Percentiles rank a stretch among this genome's conserved stretches.
Evolutionary conservation across 192 early-diverging fungal genomes (phyloP).

Genomic region (Coemansia sp.): DNA sequence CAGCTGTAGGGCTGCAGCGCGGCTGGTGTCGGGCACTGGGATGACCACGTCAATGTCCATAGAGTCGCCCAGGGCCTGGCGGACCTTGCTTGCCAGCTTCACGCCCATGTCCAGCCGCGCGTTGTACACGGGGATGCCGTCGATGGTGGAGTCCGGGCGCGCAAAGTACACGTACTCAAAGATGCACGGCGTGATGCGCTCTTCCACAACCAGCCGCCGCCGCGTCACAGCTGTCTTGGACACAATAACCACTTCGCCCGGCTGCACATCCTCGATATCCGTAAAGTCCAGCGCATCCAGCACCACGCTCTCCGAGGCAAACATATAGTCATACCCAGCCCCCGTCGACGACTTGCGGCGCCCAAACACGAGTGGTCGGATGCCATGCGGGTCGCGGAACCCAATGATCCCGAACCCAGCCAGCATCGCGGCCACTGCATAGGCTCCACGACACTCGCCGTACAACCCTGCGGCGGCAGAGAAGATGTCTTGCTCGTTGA

Average conservation of each 20-base stretch:
- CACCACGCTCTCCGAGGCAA: constrained; percentile 96
- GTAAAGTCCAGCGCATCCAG: constrained; percentile 89
- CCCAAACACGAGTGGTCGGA: constrained; percentile 94
- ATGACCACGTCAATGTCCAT: constrained; percentile 98
- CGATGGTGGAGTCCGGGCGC: constrained; percentile 96
- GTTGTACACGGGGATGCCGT: constrained; percentile 98
- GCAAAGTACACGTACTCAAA: constrained; percentile 99
- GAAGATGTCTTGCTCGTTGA: constrained; percentile 99
- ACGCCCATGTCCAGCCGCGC: constrained; percentile 97
- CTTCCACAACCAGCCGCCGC: constrained; percentile 62
- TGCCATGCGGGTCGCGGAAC: constrained; percentile 93
- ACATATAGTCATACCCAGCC: constrained; percentile 92
- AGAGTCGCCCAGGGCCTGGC: constrained; percentile 68
- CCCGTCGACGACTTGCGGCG: constrained; percentile 63
- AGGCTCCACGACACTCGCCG: constrained; percentile 85
- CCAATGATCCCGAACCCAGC: constrained; percentile 97
- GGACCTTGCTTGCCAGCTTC: constrained; percentile 84
- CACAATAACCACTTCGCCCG: constrained; percentile 94
- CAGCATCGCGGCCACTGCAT: constrained; percentile 96
- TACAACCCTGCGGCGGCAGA: constrained; percentile 84
- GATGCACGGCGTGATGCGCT: constrained; percentile 88
- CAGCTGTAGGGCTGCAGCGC: constrained; percentile 91
- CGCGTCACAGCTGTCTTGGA: constrained; percentile 73
- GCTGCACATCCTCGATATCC: constrained; percentile 86
- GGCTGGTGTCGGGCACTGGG: constrained; percentile 97